phyloP scores from a whole-genome alignment of 148 eudicot genomes.

The Camellia sinensis region DNA sequence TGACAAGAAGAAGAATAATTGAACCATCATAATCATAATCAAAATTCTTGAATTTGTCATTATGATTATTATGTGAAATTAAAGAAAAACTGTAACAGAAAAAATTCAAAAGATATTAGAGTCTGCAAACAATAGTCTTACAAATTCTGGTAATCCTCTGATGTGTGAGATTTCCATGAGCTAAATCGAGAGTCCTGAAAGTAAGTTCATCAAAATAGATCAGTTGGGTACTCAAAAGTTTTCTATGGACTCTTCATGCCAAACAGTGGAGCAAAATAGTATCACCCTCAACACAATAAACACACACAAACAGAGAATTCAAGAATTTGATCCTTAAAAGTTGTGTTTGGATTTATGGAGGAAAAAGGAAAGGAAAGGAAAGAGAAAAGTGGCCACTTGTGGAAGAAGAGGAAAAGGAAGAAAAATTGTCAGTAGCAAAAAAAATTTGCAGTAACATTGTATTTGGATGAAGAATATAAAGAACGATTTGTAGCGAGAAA shows the following conservation, averaged over 20 bases:
- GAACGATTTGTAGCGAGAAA: too few species aligned
- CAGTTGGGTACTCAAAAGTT: background rate
- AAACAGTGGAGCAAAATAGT: background rate
- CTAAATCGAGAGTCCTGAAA: background rate
- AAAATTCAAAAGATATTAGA: background rate
- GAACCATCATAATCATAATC: background rate
- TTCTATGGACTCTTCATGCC: background rate
- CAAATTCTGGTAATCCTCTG: constrained; percentile 19
- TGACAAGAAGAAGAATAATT: too few species aligned
- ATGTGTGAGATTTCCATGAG: constrained; percentile 34
- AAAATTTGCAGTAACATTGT: too few species aligned
- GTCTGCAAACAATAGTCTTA: background rate
- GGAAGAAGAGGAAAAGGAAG: too few species aligned
- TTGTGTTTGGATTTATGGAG: too few species aligned
- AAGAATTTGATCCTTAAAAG: background rate
- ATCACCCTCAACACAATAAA: background rate
- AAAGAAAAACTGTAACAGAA: background rate
- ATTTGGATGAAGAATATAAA: too few species aligned
- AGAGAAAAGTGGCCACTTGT: too few species aligned
- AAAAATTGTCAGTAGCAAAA: too few species aligned
- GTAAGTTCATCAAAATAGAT: too few species aligned
- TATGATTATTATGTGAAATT: background rate
- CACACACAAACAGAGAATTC: background rate
- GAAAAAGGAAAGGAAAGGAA: too few species aligned
- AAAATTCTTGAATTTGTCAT: background rate